These are phyloP conservation scores for Suillus subluteus DNA, from an alignment of 768 basidiomycete genomes.

Conservation along the genomic window DNA sequence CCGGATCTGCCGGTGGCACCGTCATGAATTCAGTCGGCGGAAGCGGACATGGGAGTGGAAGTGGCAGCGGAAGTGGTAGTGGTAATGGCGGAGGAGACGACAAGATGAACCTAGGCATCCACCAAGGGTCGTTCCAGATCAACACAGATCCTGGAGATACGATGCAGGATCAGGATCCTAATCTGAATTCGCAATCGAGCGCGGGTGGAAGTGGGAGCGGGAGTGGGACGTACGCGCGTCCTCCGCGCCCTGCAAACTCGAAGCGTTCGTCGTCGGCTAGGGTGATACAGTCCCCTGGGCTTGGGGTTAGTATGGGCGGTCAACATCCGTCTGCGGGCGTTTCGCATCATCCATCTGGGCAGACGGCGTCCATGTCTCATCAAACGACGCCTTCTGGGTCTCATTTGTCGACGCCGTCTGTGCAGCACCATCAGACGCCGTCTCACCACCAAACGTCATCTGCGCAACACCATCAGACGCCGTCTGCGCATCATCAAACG, in stretches of 20 bases:
- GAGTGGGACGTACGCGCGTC: not conserved
- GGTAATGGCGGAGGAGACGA: conserved; percentile 22
- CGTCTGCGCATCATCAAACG: not conserved
- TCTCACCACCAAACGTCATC: not conserved
- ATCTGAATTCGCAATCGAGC: not conserved
- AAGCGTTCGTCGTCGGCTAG: not conserved
- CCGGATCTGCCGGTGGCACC: conserved; percentile 7
- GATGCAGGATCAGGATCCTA: conserved; percentile 6
- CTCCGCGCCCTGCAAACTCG: not conserved
- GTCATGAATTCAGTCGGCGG: conserved; percentile 23
- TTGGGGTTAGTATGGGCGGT: not conserved
- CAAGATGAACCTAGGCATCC: conserved; percentile 38
- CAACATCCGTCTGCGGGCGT: not conserved
- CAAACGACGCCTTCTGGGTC: not conserved
- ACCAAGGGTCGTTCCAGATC: conserved; percentile 67
- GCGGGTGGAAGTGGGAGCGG: not conserved
- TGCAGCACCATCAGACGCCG: not conserved
- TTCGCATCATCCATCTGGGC: not conserved
- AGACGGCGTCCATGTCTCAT: not conserved
- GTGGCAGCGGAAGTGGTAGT: conserved; percentile 12
- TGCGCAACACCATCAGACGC: not conserved
- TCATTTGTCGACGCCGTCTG: not conserved
- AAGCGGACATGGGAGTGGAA: conserved; percentile 11
- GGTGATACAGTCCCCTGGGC: not conserved
- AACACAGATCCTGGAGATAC: conserved; percentile 2